Evolutionary conservation across 2,329 filamentous ascomycete genomes (phyloP).

Genomic region (Incumbomyces lentus): DNA sequence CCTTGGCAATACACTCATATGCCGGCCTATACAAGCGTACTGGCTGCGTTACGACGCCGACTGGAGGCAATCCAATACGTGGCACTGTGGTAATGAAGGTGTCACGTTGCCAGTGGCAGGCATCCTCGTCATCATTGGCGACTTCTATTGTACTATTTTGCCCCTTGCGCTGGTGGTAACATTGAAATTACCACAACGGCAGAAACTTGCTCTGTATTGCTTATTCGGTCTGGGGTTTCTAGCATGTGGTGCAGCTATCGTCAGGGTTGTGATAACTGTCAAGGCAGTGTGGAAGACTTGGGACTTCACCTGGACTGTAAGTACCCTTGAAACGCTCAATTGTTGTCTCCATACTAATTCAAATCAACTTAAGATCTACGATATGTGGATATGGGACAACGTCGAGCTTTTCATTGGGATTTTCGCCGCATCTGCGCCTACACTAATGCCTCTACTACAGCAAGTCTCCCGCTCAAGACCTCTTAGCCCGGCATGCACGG

Average conservation of each 20-base stretch:
- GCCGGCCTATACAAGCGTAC: slow-evolving; percentile 16
- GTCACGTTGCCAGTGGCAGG: slow-evolving; percentile 13
- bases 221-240: slow-evolving; percentile 1
- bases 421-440: slow-evolving; percentile 23
- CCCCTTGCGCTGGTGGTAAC: slow-evolving; percentile 17
- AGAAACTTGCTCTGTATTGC: slow-evolving; percentile 14
- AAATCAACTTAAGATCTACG: slow-evolving; percentile 8
- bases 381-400: slow-evolving; percentile 23
- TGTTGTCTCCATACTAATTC: too few relatives aligned
- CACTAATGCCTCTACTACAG: slow-evolving; percentile 23
- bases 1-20: slow-evolving; percentile 15
- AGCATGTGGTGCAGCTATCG: background rate
- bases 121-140: slow-evolving; percentile 16
- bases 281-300: slow-evolving; percentile 13
- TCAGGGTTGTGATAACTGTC: slow-evolving; percentile 15
- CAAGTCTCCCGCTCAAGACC: background rate
- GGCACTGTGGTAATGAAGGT: slow-evolving; percentile 13
- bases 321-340: too few relatives aligned
- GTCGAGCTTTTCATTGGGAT: slow-evolving; percentile 25
- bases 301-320: slow-evolving; percentile 15
- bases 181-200: slow-evolving; percentile 13
- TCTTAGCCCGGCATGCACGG: background rate
- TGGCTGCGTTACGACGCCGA: slow-evolving; percentile 15
- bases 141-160: slow-evolving; percentile 19
- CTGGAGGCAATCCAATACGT: slow-evolving; percentile 14